phyloP scores from a whole-genome alignment of 2,329 filamentous ascomycete species.

The Aspergillus sp. region DNA sequence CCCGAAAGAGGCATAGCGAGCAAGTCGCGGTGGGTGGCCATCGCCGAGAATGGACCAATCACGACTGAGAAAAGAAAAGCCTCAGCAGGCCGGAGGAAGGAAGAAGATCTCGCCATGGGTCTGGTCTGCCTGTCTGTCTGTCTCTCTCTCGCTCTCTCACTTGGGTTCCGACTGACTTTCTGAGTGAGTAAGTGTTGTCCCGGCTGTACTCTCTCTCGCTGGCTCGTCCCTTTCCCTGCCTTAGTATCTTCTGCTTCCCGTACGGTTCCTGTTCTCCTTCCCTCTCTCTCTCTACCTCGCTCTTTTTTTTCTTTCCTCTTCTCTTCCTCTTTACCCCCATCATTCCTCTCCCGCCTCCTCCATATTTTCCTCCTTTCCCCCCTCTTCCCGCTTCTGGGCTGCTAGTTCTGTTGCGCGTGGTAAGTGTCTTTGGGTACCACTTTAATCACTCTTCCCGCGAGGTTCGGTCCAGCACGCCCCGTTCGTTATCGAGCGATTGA shows the following conservation, averaged over 20 bases:
- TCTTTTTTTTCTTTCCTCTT: constrained; percentile 26
- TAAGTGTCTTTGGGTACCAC: background rate
- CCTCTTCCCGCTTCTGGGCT: background rate
- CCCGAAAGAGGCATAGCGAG: background rate
- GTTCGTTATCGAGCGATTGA: constrained; percentile 22
- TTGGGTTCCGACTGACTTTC: background rate
- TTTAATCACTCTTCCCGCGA: background rate
- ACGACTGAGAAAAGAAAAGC: constrained; percentile 12
- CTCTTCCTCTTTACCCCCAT: constrained; percentile 25
- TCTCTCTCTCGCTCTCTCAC: constrained; percentile 9
- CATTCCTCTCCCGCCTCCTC: constrained; percentile 17
- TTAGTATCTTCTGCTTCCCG: constrained; percentile 1
- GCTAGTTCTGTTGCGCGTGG: background rate
- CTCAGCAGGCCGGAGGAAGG: constrained; percentile 8
- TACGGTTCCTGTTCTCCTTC: background rate
- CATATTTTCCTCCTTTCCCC: constrained; percentile 25
- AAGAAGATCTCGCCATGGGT: constrained; percentile 5
- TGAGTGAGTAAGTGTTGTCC: too few relatives aligned
- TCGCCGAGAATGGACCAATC: background rate
- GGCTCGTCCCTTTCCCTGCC: background rate
- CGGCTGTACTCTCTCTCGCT: background rate
- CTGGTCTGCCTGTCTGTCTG: too few relatives aligned
- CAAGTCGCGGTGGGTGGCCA: background rate
- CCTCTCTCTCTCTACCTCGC: background rate
- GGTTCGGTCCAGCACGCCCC: constrained; percentile 11